phyloP scores from a whole-genome alignment of 1,139 yeast species.

The Maudiozyma humilis region DNA sequence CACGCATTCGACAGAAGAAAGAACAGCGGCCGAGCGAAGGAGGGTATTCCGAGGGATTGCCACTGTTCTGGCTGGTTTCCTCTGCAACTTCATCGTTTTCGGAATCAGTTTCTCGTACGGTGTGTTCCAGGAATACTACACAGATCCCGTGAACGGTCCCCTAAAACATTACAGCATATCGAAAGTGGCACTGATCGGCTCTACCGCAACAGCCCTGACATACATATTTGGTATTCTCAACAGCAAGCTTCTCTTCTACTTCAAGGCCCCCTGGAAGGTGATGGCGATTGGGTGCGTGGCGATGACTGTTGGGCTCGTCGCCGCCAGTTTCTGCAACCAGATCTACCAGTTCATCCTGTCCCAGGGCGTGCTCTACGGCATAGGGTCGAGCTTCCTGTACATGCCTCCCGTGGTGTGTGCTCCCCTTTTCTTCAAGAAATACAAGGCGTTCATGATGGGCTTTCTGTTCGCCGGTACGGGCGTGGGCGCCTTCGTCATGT shows the following conservation, averaged over 20 bases:
- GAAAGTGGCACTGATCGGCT: neutral
- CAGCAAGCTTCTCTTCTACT: neutral
- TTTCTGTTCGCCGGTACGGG: constrained; percentile 1
- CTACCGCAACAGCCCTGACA: neutral
- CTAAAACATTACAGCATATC: neutral
- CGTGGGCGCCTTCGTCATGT: neutral
- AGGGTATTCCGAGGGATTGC: neutral
- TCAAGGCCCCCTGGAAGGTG: neutral
- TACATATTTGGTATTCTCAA: neutral
- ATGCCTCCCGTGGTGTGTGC: constrained; percentile 1
- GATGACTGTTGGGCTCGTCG: neutral
- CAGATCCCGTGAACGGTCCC: neutral
- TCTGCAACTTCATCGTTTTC: neutral
- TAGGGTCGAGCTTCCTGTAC: neutral
- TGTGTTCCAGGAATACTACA: constrained; percentile 1
- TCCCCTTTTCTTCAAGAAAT: neutral
- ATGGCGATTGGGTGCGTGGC: neutral
- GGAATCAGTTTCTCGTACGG: constrained; percentile 1
- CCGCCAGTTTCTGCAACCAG: neutral
- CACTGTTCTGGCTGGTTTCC: neutral
- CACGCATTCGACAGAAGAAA: neutral
- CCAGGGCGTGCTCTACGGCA: neutral
- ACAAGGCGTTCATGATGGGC: constrained; percentile 1
- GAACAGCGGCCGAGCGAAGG: neutral
- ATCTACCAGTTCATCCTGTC: neutral